Evolutionary conservation across 2,329 filamentous ascomycete species (phyloP).

Genomic region (Cyclaneusma minus): DNA sequence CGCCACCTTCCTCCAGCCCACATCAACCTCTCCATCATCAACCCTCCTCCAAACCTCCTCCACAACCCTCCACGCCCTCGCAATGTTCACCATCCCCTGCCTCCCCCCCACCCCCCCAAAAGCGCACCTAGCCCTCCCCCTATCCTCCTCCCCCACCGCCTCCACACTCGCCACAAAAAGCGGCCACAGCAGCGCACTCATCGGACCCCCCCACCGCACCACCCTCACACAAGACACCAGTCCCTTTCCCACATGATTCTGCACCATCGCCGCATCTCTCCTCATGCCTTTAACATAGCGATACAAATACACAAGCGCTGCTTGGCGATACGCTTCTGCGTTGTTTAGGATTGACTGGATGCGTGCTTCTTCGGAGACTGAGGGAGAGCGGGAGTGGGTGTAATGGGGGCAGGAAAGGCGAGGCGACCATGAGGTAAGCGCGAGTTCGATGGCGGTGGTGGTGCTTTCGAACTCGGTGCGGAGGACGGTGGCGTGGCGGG

Average conservation of each 20-base stretch:
- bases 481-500: slow-evolving; percentile 13
- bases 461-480: slow-evolving; percentile 19
- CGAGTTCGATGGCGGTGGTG: slow-evolving; percentile 37
- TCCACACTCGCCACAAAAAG: slow-evolving; percentile 49
- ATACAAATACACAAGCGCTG: slow-evolving; percentile 28
- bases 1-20: slow-evolving; percentile 5
- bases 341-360: slow-evolving; percentile 22
- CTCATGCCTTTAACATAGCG: slow-evolving; percentile 24
- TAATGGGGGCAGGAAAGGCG: too few relatives aligned
- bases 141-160: slow-evolving; percentile 31
- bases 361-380: slow-evolving; percentile 5
- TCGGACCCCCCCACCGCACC: slow-evolving; percentile 38
- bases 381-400: slow-evolving; percentile 24
- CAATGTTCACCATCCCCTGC: slow-evolving; percentile 52
- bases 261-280: slow-evolving; percentile 32
- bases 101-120: slow-evolving; percentile 37
- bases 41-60: slow-evolving; percentile 44
- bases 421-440: slow-evolving; percentile 39
- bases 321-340: slow-evolving; percentile 34
- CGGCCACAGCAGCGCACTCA: slow-evolving; percentile 49
- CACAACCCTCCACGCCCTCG: slow-evolving; percentile 42
- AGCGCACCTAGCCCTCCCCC: slow-evolving; percentile 31
- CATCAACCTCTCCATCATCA: slow-evolving; percentile 19
- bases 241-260: slow-evolving; percentile 33
- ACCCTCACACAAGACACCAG: slow-evolving; percentile 38